These are phyloP conservation scores for Pichia cabralensis DNA, from an alignment of 805 yeast species.

Conservation along the genomic window DNA sequence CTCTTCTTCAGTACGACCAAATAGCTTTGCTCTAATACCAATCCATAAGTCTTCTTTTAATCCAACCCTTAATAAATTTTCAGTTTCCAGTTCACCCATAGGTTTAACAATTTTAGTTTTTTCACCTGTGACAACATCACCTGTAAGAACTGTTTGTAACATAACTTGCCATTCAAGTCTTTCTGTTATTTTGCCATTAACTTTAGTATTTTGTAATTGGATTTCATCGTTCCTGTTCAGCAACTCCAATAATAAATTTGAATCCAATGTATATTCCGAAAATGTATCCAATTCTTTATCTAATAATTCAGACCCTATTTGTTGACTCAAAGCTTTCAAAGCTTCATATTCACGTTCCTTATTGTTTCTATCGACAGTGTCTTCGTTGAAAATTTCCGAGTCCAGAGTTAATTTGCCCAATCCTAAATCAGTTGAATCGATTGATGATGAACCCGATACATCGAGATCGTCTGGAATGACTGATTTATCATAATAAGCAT, in stretches of 20 bases:
- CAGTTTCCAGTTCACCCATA: constrained; percentile 30
- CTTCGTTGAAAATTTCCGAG: constrained; percentile 7
- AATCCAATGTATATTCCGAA: constrained; percentile 26
- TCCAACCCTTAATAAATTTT: constrained; percentile 40
- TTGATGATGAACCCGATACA: constrained; percentile 17
- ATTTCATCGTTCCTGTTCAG: constrained; percentile 28
- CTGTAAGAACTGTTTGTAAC: constrained; percentile 82
- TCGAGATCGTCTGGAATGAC: constrained; percentile 28
- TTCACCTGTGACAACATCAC: constrained; percentile 89
- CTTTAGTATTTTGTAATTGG: constrained; percentile 20
- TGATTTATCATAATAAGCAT: constrained; percentile 47
- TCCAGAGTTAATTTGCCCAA: too few relatives aligned
- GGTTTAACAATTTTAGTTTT: constrained; percentile 64
- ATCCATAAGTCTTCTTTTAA: constrained; percentile 76
- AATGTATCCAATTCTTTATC: constrained; percentile 25
- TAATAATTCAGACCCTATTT: constrained; percentile 23
- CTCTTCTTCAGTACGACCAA: constrained; percentile 71
- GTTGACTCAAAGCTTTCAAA: constrained; percentile 22
- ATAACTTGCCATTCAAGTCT: constrained; percentile 94
- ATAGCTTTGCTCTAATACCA: constrained; percentile 73
- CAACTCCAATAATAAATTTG: constrained; percentile 25
- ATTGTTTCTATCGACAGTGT: constrained; percentile 7
- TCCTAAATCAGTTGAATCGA: too few relatives aligned
- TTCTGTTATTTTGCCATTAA: constrained; percentile 41
- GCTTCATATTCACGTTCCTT: constrained; percentile 21